These are phyloP conservation scores for Phytophthora citricola DNA, from an alignment of 352 stramenopile genomes.

Conservation along the genomic window DNA sequence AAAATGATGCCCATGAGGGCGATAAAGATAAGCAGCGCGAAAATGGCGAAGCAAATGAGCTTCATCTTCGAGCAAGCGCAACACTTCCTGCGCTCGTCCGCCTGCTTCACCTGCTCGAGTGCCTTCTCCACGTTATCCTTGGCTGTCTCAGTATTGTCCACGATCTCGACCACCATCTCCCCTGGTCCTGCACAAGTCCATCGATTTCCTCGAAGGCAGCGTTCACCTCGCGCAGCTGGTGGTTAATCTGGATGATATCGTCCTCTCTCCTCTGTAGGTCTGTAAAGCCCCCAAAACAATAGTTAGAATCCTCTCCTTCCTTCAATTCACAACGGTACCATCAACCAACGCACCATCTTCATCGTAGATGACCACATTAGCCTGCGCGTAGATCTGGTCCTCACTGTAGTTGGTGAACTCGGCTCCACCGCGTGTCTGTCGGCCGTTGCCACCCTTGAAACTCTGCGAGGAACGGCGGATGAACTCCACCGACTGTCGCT, in stretches of 20 bases:
- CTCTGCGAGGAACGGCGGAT: slow-evolving; percentile 83
- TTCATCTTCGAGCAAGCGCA: slow-evolving; percentile 74
- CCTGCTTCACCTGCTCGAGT: slow-evolving; percentile 74
- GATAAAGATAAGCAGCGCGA: slow-evolving; percentile 62
- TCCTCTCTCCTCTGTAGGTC: slow-evolving; percentile 83
- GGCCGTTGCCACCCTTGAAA: slow-evolving; percentile 54
- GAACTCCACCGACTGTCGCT: slow-evolving; percentile 78
- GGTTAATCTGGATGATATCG: slow-evolving; percentile 90
- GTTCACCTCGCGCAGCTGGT: slow-evolving; percentile 87
- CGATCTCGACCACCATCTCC: slow-evolving; percentile 84
- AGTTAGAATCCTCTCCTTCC: neutral
- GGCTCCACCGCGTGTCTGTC: slow-evolving; percentile 28
- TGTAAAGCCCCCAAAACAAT: slow-evolving; percentile 30
- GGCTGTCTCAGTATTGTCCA: slow-evolving; percentile 79
- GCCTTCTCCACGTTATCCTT: slow-evolving; percentile 81
- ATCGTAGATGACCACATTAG: slow-evolving; percentile 84
- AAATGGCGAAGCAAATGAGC: slow-evolving; percentile 71
- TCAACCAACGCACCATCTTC: slow-evolving; percentile 69
- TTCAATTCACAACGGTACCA: neutral
- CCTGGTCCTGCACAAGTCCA: slow-evolving; percentile 83
- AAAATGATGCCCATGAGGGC: slow-evolving; percentile 60
- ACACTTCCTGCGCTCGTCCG: slow-evolving; percentile 71
- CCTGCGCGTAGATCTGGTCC: slow-evolving; percentile 89
- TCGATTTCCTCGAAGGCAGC: slow-evolving; percentile 88
- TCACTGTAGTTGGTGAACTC: slow-evolving; percentile 87